Conservation (phyloP, 2,329 filamentous ascomycete species). For the Fusarium sp. region DNA sequence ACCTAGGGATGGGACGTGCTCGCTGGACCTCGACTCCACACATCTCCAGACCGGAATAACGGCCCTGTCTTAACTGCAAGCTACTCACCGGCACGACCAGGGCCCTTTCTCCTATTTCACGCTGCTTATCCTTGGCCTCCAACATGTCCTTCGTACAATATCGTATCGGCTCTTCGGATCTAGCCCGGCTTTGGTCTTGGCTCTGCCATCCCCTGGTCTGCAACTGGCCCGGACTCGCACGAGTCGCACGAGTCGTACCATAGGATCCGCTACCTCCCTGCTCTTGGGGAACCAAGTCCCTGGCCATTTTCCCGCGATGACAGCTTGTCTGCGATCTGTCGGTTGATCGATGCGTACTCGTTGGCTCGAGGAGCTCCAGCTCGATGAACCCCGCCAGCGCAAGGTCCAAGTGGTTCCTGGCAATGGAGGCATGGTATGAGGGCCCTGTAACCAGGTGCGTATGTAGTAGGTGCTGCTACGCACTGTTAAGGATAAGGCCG, state of each 20-base stretch:
- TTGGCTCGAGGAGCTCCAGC: neutral
- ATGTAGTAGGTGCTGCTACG: neutral
- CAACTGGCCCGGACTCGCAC: slow-evolving; percentile 44
- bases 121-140: slow-evolving; percentile 23
- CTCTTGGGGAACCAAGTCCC: neutral
- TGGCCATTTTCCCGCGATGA: slow-evolving; percentile 6
- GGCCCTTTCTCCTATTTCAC: slow-evolving; percentile 31
- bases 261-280: slow-evolving; percentile 34
- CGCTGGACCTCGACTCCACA: slow-evolving; percentile 31
- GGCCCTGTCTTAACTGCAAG: slow-evolving; percentile 37
- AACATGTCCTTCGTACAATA: slow-evolving; percentile 36
- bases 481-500: neutral
- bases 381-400: slow-evolving; percentile 11
- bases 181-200: slow-evolving; percentile 36
- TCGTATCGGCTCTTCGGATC: slow-evolving; percentile 46
- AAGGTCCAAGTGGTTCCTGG: slow-evolving; percentile 14
- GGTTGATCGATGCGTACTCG: slow-evolving; percentile 16
- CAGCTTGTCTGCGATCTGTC: slow-evolving; percentile 11
- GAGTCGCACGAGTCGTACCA: slow-evolving; percentile 39
- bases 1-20: slow-evolving; percentile 24
- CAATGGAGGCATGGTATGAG: neutral
- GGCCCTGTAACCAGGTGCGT: neutral
- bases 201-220: slow-evolving; percentile 34
- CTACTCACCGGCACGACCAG: slow-evolving; percentile 36
- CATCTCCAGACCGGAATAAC: slow-evolving; percentile 43